Base-by-base conservation (phyloP, 2,329 filamentous ascomycete species). In the Tolypocladium nubicola region DNA sequence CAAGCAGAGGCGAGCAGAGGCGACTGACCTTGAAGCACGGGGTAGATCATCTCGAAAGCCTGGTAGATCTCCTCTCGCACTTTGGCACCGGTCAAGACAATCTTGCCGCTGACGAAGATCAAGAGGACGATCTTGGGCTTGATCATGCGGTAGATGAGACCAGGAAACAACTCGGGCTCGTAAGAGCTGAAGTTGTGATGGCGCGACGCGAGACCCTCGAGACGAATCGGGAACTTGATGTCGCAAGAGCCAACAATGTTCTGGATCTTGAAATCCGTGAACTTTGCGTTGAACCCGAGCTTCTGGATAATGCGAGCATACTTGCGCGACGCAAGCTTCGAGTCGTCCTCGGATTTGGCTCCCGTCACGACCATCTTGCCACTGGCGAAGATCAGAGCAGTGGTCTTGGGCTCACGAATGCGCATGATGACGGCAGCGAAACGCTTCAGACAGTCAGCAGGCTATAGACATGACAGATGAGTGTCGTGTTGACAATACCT, bases 161-260 rank as follows among this genome's bases (percentile, higher is more conserved):
- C 94, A 69, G 94, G 94, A 83, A 97, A 99, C 73, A 99, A 75
- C 72, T 99, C 94, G 64, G 94, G 94, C 75, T 99, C 94, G 75
- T 99, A 99, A 58, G 92, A 97, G 76, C 90, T 95, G 85, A 97
- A 99, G 78, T 96, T 96, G 81, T 97, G 93, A 82, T 99, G 94
- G 76, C 92, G 90, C 65, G 88, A 94, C 19, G 94, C 94, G 71
- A 99, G 79, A 76, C 94, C 94, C 73, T 97, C 94, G 59, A 99
- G 82, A 64, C 94, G 90, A 66, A 99, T 97, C 56, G 94, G 94
- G 78, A 99, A 99, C 81, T 97, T 97, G 82, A 99, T 97, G 72
- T 99, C 94, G 75, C 93, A 97, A 60, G 91, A 96, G 63, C 94
- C 94, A 64, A 99, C 94, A 63, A 99, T 97, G 76, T 99, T 99